A percentile compares a stretch with the other conserved stretches of the same genome.
phyloP scores from a whole-genome alignment of 768 basidiomycete species.

The Tylopilus rubrobrunneus region DNA sequence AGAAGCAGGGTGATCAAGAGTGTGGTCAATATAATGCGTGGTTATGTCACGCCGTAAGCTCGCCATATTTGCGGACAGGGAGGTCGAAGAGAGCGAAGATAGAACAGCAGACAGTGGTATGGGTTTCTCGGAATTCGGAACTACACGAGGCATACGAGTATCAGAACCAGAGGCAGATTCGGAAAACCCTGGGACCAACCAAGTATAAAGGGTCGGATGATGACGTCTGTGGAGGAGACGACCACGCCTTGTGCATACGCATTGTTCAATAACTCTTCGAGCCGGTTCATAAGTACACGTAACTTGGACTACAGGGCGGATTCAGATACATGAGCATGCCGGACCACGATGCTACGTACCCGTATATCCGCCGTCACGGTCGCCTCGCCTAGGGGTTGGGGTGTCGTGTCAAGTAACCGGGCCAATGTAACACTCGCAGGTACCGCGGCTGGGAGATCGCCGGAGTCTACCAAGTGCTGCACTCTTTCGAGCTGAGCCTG shows the following conservation, averaged over 20 bases:
- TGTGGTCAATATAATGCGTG: slow-evolving; percentile 53
- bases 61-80: slow-evolving; percentile 53
- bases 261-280: slow-evolving; percentile 70
- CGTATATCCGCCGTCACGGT: slow-evolving; percentile 53
- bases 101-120: slow-evolving; percentile 54
- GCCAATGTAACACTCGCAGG: slow-evolving; percentile 41
- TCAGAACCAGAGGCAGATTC: background rate
- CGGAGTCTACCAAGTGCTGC: slow-evolving; percentile 45
- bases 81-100: slow-evolving; percentile 51
- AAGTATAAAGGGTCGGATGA: slow-evolving; percentile 49
- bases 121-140: slow-evolving; percentile 50
- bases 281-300: slow-evolving; percentile 49
- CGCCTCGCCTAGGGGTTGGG: slow-evolving; percentile 48
- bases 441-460: slow-evolving; percentile 64
- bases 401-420: slow-evolving; percentile 42
- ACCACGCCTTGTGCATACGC: slow-evolving; percentile 59
- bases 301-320: slow-evolving; percentile 45
- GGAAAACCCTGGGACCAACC: slow-evolving; percentile 37
- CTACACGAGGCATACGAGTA: slow-evolving; percentile 32
- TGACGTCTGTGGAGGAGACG: slow-evolving; percentile 46
- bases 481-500: slow-evolving; percentile 44
- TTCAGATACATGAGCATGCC: background rate
- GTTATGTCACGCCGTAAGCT: slow-evolving; percentile 65
- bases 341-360: slow-evolving; percentile 39
- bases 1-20: slow-evolving; percentile 51